Evolutionary conservation across 1,139 yeast genomes (phyloP), one percentile per base, ranked within the genome.

Genomic region (Nakaseomyces kungkrabaensis): DNA sequence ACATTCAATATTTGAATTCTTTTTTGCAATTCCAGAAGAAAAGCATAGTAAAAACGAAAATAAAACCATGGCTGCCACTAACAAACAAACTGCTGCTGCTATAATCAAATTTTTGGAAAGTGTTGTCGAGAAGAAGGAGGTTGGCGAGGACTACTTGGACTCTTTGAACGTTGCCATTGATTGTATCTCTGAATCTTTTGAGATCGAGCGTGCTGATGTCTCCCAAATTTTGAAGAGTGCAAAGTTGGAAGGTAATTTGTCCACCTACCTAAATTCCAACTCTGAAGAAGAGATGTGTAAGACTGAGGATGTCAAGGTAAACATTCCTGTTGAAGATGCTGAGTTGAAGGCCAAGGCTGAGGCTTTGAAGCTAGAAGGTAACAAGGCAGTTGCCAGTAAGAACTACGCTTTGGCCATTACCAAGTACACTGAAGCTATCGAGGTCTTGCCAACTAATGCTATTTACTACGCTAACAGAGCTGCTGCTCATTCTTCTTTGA

Each of bases 131-230:
- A 75, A 78, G 56, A 86, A 87, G 50, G 76, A 78, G 46, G 77
- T 90, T 48, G 72, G 83, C 40, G 85, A 82, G 56, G 97, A 90
- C 59, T 87, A 82, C 63, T 77, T 77, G 52, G 98, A 92, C 59
- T 87, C 97, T n/a, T 76, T 92, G 63, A 97, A 90, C 57, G 95
- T 92, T 48, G 97, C 97, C 57, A 78, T 89, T 61, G 96, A 87
- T 63, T 88, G 97, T 72, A 79, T 92, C 52, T 79, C 88, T 33
- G 97, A 90, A 61, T 90, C 95, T 5, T 92, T 85, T 67, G 83
- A 76, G 51, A 82, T 92, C 34, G 77, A 79, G 55, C 73, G 74
- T 59, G 78, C 72, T 22, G 71, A 71, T 24, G 73, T 72, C 42
- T 63, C 69, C 11, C 59, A 69, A 27, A 65, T 67, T 36, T 59